These are phyloP conservation scores for Ilyonectria sp. DNA, from an alignment of 2,329 filamentous ascomycete species.

Conservation along the genomic window DNA sequence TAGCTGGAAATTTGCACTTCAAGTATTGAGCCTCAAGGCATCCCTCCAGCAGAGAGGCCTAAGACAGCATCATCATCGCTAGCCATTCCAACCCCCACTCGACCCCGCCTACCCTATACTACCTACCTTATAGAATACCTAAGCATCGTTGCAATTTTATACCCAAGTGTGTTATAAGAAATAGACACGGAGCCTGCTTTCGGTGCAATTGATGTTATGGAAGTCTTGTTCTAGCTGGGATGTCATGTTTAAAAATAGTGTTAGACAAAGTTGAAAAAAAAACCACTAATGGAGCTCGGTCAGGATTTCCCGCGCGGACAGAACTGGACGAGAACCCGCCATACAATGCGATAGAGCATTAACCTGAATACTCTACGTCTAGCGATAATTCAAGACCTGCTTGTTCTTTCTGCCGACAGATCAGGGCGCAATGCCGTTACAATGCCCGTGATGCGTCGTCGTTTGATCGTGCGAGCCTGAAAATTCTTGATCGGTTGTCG, in stretches of 20 bases:
- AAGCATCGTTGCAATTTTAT: too few relatives aligned
- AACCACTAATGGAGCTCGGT: neutral
- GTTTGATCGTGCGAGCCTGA: neutral
- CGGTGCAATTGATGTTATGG: neutral
- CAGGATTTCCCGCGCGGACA: too few relatives aligned
- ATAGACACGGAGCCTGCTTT: too few relatives aligned
- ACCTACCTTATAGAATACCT: too few relatives aligned
- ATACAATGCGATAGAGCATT: neutral
- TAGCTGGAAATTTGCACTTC: too few relatives aligned
- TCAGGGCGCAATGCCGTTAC: neutral
- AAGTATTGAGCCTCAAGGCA: too few relatives aligned
- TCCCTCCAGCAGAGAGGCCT: too few relatives aligned
- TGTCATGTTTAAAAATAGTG: neutral
- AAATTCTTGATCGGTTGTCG: slow-evolving; percentile 4
- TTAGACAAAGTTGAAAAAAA: neutral
- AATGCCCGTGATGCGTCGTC: neutral
- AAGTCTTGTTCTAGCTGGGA: neutral
- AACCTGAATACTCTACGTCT: neutral
- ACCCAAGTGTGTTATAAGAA: too few relatives aligned
- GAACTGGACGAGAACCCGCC: too few relatives aligned
- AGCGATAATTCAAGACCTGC: neutral
- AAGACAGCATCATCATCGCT: too few relatives aligned
- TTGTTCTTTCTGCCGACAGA: neutral
- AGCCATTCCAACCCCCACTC: too few relatives aligned
- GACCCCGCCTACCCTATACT: too few relatives aligned